A percentile compares a stretch with the other conserved stretches of the same genome.
phyloP scores from a whole-genome alignment of 2,329 filamentous ascomycete species.

The Epichloe gansuensis region DNA sequence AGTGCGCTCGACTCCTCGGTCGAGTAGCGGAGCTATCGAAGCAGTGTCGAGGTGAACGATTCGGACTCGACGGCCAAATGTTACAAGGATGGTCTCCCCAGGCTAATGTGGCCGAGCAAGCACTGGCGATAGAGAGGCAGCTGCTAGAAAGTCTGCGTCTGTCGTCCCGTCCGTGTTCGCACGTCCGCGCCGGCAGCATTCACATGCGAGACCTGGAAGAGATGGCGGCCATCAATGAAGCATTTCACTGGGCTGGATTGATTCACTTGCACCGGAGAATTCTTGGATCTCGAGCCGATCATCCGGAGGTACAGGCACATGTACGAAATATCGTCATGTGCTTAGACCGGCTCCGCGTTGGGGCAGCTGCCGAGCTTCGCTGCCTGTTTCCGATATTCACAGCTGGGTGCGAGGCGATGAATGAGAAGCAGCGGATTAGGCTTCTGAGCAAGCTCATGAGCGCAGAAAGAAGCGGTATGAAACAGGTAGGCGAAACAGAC shows the following conservation, averaged over 20 bases:
- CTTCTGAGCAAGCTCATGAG: constrained; percentile 53
- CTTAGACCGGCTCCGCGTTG: constrained; percentile 47
- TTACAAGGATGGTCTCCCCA: constrained; percentile 45
- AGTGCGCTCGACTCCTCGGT: constrained; percentile 70
- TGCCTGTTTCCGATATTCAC: constrained; percentile 73
- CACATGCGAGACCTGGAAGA: constrained; percentile 46
- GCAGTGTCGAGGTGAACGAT: constrained; percentile 52
- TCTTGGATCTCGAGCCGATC: constrained; percentile 43
- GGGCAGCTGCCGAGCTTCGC: constrained; percentile 61
- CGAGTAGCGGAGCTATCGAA: constrained; percentile 58
- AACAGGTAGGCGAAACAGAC: constrained; percentile 41
- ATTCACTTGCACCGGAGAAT: constrained; percentile 66
- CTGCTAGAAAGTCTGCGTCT: constrained; percentile 43
- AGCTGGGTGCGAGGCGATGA: constrained; percentile 60
- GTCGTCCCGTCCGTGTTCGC: constrained; percentile 28
- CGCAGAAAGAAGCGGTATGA: constrained; percentile 63
- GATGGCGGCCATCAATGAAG: constrained; percentile 59
- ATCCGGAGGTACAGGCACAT: constrained; percentile 48
- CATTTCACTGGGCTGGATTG: constrained; percentile 67
- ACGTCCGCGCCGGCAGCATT: constrained; percentile 35
- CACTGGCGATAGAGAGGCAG: constrained; percentile 45
- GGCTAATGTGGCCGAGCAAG: constrained; percentile 28
- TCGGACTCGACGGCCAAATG: constrained; percentile 30
- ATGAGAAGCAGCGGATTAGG: constrained; percentile 39
- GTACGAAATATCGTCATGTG: constrained; percentile 51